Base-by-base conservation (phyloP, 306 rosid genomes). In the Glycine tomentella region DNA sequence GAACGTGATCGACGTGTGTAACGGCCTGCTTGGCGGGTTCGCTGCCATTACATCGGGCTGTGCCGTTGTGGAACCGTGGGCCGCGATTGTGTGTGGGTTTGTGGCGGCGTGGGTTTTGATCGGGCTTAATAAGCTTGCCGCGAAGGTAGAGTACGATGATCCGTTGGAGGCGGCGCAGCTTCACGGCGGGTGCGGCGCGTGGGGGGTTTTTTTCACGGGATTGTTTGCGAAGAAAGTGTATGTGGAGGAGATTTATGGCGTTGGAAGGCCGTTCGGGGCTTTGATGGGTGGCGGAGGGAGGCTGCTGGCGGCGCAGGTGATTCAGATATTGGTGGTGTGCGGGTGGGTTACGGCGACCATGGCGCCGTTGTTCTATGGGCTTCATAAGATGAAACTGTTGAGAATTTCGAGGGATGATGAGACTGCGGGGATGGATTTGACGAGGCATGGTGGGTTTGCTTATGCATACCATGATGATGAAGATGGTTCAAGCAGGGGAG, bases 161-260 rank as follows among this genome's bases (percentile, higher is more conserved):
- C 98, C 97, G 0, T 53, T 93, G 2, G 98, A 93, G 81, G 98
- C 97, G 5, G 93, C 95, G 20, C 97, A 93, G 40, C 84, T 93
- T 0, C 98, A 93, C 74, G 97, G 97, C 0, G 97, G 97, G 33
- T 93, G 98, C 7, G 97, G 98, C 5, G 90, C 92, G 62, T 93
- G 95, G 97, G 98, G 98, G 0, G 31, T 93, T 3, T 7, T 93
- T 40, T 93, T 91, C 82, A 93, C 97, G 0, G 95, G 97, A 1
- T 13, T 93, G 61, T 90, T 93, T 5, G 97, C 97, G 0, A 84
- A 80, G 13, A 1, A 72, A 66, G 55, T n/a, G 7, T 93, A 89
- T 42, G 93, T 93, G 73, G 70, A 16, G 0, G 91, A 93, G 77
- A 87, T 88, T 33, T 93, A 93, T 59, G 33, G 80, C 0, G 71